Base-by-base conservation (phyloP, 2,329 filamentous ascomycete species). In the Gliomastix tumulicola region DNA sequence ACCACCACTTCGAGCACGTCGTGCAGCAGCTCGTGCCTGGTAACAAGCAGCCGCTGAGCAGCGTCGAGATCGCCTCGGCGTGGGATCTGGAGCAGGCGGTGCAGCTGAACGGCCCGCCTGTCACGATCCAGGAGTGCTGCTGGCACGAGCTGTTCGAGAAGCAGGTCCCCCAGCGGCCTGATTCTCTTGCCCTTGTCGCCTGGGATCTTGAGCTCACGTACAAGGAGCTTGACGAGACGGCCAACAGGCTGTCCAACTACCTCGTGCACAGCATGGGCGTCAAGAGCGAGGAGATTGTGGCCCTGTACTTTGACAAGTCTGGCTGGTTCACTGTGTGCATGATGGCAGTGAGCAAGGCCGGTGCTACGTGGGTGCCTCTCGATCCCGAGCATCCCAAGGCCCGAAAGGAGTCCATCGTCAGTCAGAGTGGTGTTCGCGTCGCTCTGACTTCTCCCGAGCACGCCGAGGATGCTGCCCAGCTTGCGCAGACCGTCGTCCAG, bases 101-200 rank as follows among this genome's bases (percentile, higher is more conserved):
- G 10, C 9, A 10, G 11, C 15, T 17, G 11, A 34, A 34, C n/a
- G n/a, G n/a, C n/a, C n/a, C n/a, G n/a, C n/a, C n/a, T n/a, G n/a
- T n/a, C n/a, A n/a, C n/a, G n/a, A n/a, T n/a, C n/a, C 27, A 30
- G 27, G 27, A 13, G n/a, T n/a, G 13, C 10, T 37, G 35, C 28
- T 30, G 27, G 19, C 35, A 37, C 16, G 27, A 32, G 10, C 13
- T 32, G 17, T 20, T 37, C n/a, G 35, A 37, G 27, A 16, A 32
- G n/a, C 27, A 37, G 17, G 35, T 17, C 8, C 12, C 15, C n/a
- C 13, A 31, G 13, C 19, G 22, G 9, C 62, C 65, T 0, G 39
- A 47, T n/a, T 48, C 52, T 11, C 43, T 50, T 5, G 65, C 65
- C 19, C 55, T 68, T 21, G 47, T 60, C 32, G 64, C 64, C 3